phyloP scores from a whole-genome alignment of 2,329 filamentous ascomycete species.

The Colletotrichum lentis region DNA sequence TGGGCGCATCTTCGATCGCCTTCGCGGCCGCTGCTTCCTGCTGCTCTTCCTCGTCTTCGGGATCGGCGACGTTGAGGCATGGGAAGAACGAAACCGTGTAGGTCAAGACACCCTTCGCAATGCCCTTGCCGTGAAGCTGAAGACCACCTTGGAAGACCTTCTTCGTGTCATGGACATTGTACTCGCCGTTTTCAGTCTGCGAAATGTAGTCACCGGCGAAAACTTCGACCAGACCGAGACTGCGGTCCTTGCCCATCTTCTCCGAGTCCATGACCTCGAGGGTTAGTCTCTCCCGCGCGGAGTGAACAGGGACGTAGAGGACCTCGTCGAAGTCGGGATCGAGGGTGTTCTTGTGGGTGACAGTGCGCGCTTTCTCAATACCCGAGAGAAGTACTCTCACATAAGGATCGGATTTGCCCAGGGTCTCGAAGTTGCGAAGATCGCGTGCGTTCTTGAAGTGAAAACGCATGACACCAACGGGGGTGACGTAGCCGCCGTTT shows the following conservation, averaged over 20 bases:
- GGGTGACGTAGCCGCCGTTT: slow-evolving; percentile 88
- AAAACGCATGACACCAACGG: slow-evolving; percentile 93
- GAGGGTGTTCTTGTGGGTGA: slow-evolving; percentile 95
- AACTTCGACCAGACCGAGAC: slow-evolving; percentile 82
- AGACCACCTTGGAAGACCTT: slow-evolving; percentile 71
- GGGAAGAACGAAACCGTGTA: slow-evolving; percentile 93
- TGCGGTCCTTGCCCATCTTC: slow-evolving; percentile 88
- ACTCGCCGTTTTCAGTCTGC: slow-evolving; percentile 83
- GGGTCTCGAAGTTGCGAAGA: slow-evolving; percentile 89
- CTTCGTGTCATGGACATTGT: slow-evolving; percentile 80
- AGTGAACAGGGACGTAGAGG: slow-evolving; percentile 91
- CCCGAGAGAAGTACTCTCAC: slow-evolving; percentile 88
- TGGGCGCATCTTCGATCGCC: slow-evolving; percentile 40
- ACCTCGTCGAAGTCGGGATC: slow-evolving; percentile 97
- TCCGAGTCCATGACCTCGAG: slow-evolving; percentile 98
- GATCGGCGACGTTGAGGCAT: slow-evolving; percentile 84
- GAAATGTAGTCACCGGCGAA: slow-evolving; percentile 79
- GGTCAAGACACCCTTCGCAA: slow-evolving; percentile 79
- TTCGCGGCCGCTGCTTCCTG: slow-evolving; percentile 54
- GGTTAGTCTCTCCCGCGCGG: slow-evolving; percentile 79
- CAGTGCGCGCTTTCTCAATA: slow-evolving; percentile 88
- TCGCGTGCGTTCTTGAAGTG: slow-evolving; percentile 86
- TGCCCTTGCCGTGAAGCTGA: slow-evolving; percentile 74
- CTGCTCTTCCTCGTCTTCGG: slow-evolving; percentile 79
- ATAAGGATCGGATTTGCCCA: slow-evolving; percentile 98